Conservation (phyloP, 306 rosid species). For the Albizia julibrissin region DNA sequence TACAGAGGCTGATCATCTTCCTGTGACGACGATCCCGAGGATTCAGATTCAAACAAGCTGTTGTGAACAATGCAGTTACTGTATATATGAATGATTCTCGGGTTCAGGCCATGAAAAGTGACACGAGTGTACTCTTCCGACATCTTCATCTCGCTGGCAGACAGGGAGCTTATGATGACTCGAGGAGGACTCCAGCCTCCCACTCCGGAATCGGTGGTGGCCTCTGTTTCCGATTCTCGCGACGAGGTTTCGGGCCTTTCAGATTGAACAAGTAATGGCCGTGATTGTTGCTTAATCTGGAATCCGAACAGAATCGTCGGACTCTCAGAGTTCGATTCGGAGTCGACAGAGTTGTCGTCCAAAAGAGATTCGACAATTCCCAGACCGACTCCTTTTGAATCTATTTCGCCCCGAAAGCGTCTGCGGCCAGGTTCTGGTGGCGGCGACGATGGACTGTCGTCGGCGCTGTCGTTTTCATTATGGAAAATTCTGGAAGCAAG, state of each 20-base stretch:
- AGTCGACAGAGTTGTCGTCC: slow-evolving; percentile 45
- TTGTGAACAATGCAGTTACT: slow-evolving; percentile 72
- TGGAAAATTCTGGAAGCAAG: slow-evolving; percentile 44
- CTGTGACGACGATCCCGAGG: slow-evolving; percentile 2
- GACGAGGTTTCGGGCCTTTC: slow-evolving; percentile 43
- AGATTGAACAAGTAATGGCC: slow-evolving; percentile 38
- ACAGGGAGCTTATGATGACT: slow-evolving; percentile 52
- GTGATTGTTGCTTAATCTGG: slow-evolving; percentile 77
- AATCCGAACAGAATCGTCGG: slow-evolving; percentile 81
- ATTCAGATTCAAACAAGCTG: slow-evolving; percentile 49
- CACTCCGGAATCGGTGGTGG: slow-evolving; percentile 36
- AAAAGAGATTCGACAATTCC: slow-evolving; percentile 75
- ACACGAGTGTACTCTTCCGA: slow-evolving; percentile 94
- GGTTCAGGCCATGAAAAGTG: slow-evolving; percentile 74
- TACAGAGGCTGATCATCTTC: slow-evolving; percentile 33
- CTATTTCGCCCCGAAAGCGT: slow-evolving; percentile 57
- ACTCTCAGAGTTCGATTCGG: slow-evolving; percentile 42
- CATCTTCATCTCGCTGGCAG: slow-evolving; percentile 74
- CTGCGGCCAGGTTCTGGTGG: slow-evolving; percentile 49
- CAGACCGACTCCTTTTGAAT: slow-evolving; percentile 72
- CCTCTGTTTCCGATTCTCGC: slow-evolving; percentile 40
- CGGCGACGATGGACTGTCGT: slow-evolving; percentile 77
- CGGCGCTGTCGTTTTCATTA: slow-evolving; percentile 58
- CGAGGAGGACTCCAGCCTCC: slow-evolving; percentile 37
- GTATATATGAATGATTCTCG: slow-evolving; percentile 77